Base-by-base conservation (phyloP, 345 rosid genomes). In the Lepidium didymum region DNA sequence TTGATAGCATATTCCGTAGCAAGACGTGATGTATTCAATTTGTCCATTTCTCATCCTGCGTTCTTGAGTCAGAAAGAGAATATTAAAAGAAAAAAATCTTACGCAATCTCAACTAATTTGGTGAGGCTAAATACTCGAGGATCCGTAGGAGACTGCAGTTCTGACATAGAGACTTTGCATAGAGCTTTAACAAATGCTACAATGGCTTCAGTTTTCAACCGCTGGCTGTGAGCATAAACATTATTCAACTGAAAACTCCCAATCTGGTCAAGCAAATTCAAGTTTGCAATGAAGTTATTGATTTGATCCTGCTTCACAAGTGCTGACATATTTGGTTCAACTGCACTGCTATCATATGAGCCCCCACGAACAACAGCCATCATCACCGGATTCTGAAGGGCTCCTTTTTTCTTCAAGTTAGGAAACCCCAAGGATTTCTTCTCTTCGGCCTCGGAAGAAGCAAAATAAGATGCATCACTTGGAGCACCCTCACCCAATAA, bases 121-220 rank as follows among this genome's bases (percentile, higher is more conserved):
- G 98, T 92, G 59, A 92, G 89, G 85, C 98, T 84, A 82, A 92
- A 92, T 45, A 92, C 98, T 67, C 98, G 97, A 75, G 98, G 98
- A 63, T 92, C 98, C n/a, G 96, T 90, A 52, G 92, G 94, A 75
- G 97, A 90, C 80, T 90, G 98, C 86, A 92, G 80, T 77, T 92
- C 98, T 42, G 84, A 81, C 79, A 92, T 90, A 53, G 97, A 77
- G 78, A 92, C 98, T 81, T 92, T 92, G 86, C 94, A 90, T 61
- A 92, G 87, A 34, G 98, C 89, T 83, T 83, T 92, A 60, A 92
- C 96, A 76, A 92, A 92, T 70, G 96, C 92, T 66, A 92, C 94
- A 61, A 92, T 92, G 50, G 90, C 97, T 65, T 92, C 97, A 72
- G 96, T 88, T 78, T 88, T 88, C 82, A 92, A 81, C 79, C 88